These are phyloP conservation scores for Pelargonium australe DNA, from an alignment of 441 rosid species.

Conservation along the genomic window DNA sequence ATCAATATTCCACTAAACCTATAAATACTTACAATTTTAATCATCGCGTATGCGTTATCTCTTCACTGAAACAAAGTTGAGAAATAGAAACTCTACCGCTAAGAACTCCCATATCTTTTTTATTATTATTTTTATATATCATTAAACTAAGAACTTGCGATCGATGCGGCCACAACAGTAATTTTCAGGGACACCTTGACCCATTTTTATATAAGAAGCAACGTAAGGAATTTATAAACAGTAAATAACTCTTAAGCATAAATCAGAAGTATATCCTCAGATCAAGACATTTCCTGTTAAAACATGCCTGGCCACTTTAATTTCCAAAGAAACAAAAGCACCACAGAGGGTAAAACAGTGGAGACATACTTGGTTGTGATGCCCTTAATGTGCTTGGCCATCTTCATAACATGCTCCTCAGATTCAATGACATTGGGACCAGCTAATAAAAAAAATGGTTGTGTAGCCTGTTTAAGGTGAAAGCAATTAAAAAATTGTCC, in stretches of 20 bases:
- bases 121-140: neutral
- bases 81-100: neutral
- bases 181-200: too few relatives aligned
- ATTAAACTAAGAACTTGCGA: neutral
- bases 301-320: neutral
- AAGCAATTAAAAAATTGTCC: neutral
- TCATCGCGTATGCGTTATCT: neutral
- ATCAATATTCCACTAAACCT: neutral
- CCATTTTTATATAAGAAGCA: too few relatives aligned
- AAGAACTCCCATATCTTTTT: neutral
- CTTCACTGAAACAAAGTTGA: neutral
- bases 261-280: neutral
- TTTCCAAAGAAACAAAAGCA: neutral
- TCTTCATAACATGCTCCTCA: slow-evolving; percentile 63
- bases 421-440: slow-evolving; percentile 96
- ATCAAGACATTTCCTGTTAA: neutral
- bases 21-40: neutral
- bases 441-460: slow-evolving; percentile 76
- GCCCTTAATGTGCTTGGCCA: slow-evolving; percentile 66
- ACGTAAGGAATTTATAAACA: too few relatives aligned
- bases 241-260: neutral
- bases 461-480: slow-evolving; percentile 43
- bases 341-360: neutral
- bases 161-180: neutral
- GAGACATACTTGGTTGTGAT: slow-evolving; percentile 52